These are phyloP conservation scores for Aspergillus uvarum DNA, from an alignment of 2,329 filamentous ascomycete genomes.

Conservation along the genomic window DNA sequence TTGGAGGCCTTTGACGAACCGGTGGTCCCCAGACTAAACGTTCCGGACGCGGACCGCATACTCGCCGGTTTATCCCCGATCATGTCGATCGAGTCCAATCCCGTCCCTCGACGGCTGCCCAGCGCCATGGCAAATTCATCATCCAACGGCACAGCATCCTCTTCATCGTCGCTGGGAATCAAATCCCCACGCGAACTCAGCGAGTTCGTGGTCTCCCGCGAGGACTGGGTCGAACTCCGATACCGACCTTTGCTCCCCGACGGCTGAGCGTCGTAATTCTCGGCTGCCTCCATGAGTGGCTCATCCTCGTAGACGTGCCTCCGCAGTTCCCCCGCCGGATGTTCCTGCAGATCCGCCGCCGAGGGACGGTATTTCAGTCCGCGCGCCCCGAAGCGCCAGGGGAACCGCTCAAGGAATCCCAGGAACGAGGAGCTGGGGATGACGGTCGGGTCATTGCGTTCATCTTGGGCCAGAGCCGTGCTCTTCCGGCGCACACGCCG, in stretches of 20 bases:
- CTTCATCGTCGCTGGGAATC: constrained; percentile 88
- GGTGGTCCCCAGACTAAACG: constrained; percentile 47
- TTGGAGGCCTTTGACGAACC: constrained; percentile 44
- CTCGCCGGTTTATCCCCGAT: constrained; percentile 62
- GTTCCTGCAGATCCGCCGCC: constrained; percentile 84
- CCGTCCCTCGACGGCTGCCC: constrained; percentile 63
- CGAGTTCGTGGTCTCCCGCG: constrained; percentile 79
- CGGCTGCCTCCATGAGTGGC: constrained; percentile 67
- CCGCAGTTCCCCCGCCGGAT: constrained; percentile 61
- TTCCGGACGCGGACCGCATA: constrained; percentile 44
- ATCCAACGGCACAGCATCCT: constrained; percentile 88
- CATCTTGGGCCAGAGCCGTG: constrained; percentile 50
- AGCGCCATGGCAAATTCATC: constrained; percentile 88
- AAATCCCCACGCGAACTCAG: constrained; percentile 84
- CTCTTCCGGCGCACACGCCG: constrained; percentile 61
- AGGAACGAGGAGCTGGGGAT: constrained; percentile 83
- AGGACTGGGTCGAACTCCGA: constrained; percentile 76
- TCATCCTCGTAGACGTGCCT: constrained; percentile 59
- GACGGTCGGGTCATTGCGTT: constrained; percentile 72
- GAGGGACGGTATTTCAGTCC: constrained; percentile 86
- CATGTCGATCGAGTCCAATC: constrained; percentile 62
- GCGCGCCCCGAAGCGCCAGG: constrained; percentile 77
- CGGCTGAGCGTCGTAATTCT: constrained; percentile 41
- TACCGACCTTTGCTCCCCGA: constrained; percentile 40
- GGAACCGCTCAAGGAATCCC: constrained; percentile 78